These are phyloP conservation scores for Penicillium sp. DNA, from an alignment of 2,329 filamentous ascomycete genomes.

Conservation along the genomic window DNA sequence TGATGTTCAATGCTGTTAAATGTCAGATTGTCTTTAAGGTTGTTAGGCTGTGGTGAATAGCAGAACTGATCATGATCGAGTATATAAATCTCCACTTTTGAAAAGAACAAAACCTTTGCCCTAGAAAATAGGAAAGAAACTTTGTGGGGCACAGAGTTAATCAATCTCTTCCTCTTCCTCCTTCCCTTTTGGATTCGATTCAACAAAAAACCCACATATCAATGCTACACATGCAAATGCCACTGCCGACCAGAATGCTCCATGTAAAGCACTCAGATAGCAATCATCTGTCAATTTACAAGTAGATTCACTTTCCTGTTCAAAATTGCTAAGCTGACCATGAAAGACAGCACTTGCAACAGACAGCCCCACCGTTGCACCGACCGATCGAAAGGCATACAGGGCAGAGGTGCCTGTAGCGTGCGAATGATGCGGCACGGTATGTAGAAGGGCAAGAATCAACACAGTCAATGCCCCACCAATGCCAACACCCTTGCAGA, in stretches of 20 bases:
- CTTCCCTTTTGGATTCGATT: not conserved
- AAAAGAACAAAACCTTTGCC: not conserved
- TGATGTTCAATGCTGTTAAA: no score
- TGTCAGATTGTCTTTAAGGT: no score
- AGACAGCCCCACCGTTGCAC: constrained; percentile 9
- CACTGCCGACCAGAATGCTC: constrained; percentile 9
- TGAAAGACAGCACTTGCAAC: constrained; percentile 8
- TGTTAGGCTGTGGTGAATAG: no score
- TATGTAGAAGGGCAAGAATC: constrained; percentile 12
- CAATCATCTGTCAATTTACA: constrained; percentile 5
- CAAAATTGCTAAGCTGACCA: constrained; percentile 1
- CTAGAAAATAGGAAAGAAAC: not conserved
- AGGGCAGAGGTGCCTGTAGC: constrained; percentile 11
- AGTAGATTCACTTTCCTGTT: not conserved
- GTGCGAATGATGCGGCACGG: constrained; percentile 10
- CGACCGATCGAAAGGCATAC: constrained; percentile 15
- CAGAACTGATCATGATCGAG: not conserved
- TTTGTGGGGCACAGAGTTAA: not conserved
- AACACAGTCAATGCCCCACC: constrained; percentile 11
- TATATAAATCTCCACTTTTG: not conserved
- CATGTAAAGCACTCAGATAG: constrained; percentile 9
- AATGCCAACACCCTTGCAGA: constrained; percentile 11
- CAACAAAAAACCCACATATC: constrained; percentile 7
- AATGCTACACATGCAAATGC: constrained; percentile 6
- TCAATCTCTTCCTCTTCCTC: not conserved